Base-by-base conservation (phyloP, 1,284 basidiomycete genomes). In the Sporisorium iseilematis-ciliati region DNA sequence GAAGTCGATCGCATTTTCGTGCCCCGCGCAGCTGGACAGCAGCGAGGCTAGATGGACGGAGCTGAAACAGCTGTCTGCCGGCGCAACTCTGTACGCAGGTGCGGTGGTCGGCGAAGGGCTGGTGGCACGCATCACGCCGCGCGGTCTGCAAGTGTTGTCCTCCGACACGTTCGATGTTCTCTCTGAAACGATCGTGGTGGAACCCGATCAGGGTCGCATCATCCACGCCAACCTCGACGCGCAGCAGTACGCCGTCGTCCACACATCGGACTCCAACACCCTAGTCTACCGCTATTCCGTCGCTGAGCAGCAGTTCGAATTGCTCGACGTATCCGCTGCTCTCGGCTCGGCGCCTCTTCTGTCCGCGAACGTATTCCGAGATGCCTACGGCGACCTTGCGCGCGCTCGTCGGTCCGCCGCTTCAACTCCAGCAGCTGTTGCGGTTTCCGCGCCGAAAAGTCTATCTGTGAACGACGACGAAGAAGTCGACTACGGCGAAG, bases 401-500 rank as follows among this genome's bases (percentile, higher is more conserved):
- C 38, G 35, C 2, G 66, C 66, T 23, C 60, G 52, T 1, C 40
- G 50, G 6, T 29, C 29, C 3, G 50, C 40, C 23, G 48, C 16
- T 11, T 25, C 25, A 16, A 43, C 35, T 4, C 25, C 51, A 4
- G 26, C 41, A n/a, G 11, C 52, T 7, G 5, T 20, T 3, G 14
- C 64, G 12, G 29, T 38, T 16, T 1, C 41, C 35, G 41, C 57
- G 7, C 43, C 58, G 0, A 46, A 51, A 12, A 20, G 46, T 7
- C 16, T 57, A 1, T 26, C 59, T 2, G 10, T 56, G 4, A 26
- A 61, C 42, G 73, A 74, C 14, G 77, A 80, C 14, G 78, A 80
- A 46, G 78, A 80, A 38, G 73, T 82, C 8, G 80, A 82, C 40
- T 82, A 80, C 41, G 77, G 71, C 35, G 80, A 82, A 29, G 79